Evolutionary conservation across 148 eudicot species (phyloP).

Genomic region (Vaccinium vitisidaea): DNA sequence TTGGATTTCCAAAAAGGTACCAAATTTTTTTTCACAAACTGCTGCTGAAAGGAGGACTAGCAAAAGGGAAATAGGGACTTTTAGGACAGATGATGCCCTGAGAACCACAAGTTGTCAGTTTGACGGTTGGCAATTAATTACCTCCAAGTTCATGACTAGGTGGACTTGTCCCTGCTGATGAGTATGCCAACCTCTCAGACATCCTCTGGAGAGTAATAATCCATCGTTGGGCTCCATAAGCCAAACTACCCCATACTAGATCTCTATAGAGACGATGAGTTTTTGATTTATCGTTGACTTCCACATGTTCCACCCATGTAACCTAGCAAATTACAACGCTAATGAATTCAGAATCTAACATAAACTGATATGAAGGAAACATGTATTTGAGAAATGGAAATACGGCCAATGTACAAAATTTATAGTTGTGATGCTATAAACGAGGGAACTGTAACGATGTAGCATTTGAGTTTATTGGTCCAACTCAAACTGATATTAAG

Average conservation of each 20-base stretch:
- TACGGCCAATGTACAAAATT: neutral
- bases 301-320: constrained; percentile 42
- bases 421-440: neutral
- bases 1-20: too few species aligned
- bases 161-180: neutral
- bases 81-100: neutral
- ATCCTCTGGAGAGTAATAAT: constrained; percentile 22
- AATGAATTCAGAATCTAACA: neutral
- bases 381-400: neutral
- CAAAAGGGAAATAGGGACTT: neutral
- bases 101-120: neutral
- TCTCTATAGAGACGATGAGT: constrained; percentile 32
- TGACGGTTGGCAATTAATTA: neutral
- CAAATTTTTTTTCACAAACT: neutral
- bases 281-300: constrained; percentile 26
- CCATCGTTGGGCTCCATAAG: constrained; percentile 26
- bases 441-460: neutral
- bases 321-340: constrained; percentile 17
- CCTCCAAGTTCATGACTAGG: constrained; percentile 12
- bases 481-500: too few species aligned
- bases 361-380: neutral
- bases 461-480: neutral
- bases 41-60: neutral
- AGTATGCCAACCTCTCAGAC: constrained; percentile 19
- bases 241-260: constrained; percentile 17